A percentile compares a stretch with the other conserved stretches of the same genome.
Conservation (phyloP, 2,329 filamentous ascomycete genomes). For the Dichotomopilus funicola region DNA sequence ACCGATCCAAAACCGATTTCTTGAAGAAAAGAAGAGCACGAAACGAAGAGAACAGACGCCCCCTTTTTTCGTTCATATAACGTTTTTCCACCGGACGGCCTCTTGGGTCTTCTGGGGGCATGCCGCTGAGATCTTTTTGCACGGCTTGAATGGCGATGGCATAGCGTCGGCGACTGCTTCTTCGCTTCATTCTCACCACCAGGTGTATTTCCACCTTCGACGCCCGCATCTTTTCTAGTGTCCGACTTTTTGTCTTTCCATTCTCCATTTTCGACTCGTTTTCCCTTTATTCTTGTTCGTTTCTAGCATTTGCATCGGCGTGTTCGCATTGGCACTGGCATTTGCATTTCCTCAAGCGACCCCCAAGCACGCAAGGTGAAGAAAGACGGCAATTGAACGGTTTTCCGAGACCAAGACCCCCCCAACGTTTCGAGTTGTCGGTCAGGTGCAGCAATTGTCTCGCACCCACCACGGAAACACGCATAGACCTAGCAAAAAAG, state of each 20-base stretch:
- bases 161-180: constrained; percentile 4
- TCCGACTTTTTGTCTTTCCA: not conserved
- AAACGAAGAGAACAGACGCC: not conserved
- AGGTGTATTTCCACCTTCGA: too few species aligned
- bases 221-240: not conserved
- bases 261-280: not conserved
- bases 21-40: not conserved
- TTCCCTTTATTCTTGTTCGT: not conserved
- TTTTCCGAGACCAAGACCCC: constrained; percentile 3
- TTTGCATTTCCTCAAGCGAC: constrained; percentile 6
- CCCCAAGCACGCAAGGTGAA: not conserved
- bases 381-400: not conserved
- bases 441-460: not conserved
- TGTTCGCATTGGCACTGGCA: constrained; percentile 11
- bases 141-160: constrained; percentile 17
- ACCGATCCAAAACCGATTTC: not conserved
- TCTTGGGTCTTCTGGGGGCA: constrained; percentile 3
- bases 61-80: not conserved
- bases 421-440: not conserved
- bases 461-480: constrained; percentile 4
- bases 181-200: too few species aligned
- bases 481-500: not conserved
- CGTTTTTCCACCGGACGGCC: not conserved
- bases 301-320: constrained; percentile 6
- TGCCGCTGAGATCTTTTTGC: constrained; percentile 8